These are phyloP conservation scores for Arthrobotrys conoides DNA, from an alignment of 2,329 filamentous ascomycete genomes.

Conservation along the genomic window DNA sequence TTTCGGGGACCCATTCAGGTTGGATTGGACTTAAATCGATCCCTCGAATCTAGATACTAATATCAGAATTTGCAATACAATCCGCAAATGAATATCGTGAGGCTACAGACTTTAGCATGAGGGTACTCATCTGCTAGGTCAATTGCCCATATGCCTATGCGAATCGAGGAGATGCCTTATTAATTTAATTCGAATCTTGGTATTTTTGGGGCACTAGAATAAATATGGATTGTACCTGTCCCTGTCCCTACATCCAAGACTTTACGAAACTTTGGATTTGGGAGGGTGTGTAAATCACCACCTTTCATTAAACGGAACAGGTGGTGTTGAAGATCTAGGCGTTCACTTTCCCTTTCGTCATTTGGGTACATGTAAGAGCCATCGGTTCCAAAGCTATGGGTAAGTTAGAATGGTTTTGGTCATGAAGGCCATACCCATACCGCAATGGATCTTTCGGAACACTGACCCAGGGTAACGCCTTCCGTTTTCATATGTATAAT, in stretches of 20 bases:
- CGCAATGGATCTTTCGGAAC: not conserved
- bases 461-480: conserved; percentile 67
- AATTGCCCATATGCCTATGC: conserved; percentile 59
- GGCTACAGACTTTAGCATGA: conserved; percentile 31
- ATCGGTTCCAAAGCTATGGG: conserved; percentile 42
- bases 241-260: conserved; percentile 40
- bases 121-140: conserved; percentile 57
- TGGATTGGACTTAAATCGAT: conserved; percentile 66
- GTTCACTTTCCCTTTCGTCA: conserved; percentile 50
- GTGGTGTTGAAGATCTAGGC: conserved; percentile 55
- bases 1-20: conserved; percentile 71
- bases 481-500: conserved; percentile 70
- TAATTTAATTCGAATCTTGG: not conserved
- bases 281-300: conserved; percentile 53
- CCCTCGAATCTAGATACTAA: conserved; percentile 62
- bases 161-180: not conserved
- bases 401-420: conserved; percentile 1
- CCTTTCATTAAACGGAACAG: conserved; percentile 54
- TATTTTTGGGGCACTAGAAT: too few relatives aligned
- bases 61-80: not conserved
- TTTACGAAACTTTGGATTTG: conserved; percentile 43
- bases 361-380: conserved; percentile 42
- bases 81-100: not conserved
- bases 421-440: conserved; percentile 7
- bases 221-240: conserved; percentile 39